phyloP scores from a whole-genome alignment of 1,139 yeast genomes.

The Eremothecium cymbalariae region DNA sequence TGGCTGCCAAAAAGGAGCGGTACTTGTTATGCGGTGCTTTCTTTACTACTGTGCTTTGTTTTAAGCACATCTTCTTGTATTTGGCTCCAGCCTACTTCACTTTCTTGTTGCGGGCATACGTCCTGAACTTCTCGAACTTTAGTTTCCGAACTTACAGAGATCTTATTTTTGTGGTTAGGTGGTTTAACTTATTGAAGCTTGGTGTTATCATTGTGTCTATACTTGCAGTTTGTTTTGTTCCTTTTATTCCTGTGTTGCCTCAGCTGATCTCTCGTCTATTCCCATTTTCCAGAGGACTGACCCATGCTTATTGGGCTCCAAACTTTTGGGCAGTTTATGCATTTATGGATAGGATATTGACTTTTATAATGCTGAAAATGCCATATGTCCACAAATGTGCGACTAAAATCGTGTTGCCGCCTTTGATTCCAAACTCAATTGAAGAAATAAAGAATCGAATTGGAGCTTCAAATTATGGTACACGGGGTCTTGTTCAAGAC shows the following conservation, averaged over 20 bases:
- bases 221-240: slow-evolving; percentile 67
- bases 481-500: slow-evolving; percentile 90
- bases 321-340: slow-evolving; percentile 94
- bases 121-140: slow-evolving; percentile 32
- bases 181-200: slow-evolving; percentile 53
- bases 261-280: slow-evolving; percentile 64
- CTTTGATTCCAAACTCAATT: slow-evolving; percentile 26
- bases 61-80: slow-evolving; percentile 88
- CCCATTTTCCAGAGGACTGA: slow-evolving; percentile 91
- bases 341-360: slow-evolving; percentile 65
- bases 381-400: slow-evolving; percentile 38
- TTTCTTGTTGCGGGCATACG: slow-evolving; percentile 63
- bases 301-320: slow-evolving; percentile 99
- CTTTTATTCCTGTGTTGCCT: slow-evolving; percentile 62
- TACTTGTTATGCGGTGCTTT: slow-evolving; percentile 60
- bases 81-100: slow-evolving; percentile 92
- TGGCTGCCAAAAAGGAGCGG: slow-evolving; percentile 54
- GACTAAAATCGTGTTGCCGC: slow-evolving; percentile 26
- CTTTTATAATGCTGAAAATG: slow-evolving; percentile 41
- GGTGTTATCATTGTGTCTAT: slow-evolving; percentile 59
- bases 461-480: slow-evolving; percentile 40
- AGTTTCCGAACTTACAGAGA: slow-evolving; percentile 30
- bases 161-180: slow-evolving; percentile 41
- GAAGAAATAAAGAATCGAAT: slow-evolving; percentile 28
- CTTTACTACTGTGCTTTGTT: slow-evolving; percentile 74